These are phyloP conservation scores for Neonectria punicea DNA, from an alignment of 2,329 filamentous ascomycete species.

Conservation along the genomic window DNA sequence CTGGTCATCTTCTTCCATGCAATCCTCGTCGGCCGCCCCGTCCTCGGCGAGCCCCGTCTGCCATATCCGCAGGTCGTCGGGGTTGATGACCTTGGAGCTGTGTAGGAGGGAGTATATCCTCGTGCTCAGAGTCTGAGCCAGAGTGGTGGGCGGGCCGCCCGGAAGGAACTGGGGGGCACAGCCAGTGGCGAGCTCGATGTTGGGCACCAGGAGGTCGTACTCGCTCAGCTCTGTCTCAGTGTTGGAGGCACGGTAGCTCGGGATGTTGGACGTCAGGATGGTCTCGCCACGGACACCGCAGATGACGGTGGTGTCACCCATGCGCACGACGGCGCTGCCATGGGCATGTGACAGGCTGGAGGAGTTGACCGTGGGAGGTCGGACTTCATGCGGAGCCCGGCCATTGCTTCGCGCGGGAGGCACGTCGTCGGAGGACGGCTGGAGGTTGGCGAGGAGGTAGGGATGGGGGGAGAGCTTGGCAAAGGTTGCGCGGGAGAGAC, in stretches of 20 bases:
- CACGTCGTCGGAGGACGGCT: slow-evolving; percentile 61
- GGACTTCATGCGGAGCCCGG: slow-evolving; percentile 75
- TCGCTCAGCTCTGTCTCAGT: slow-evolving; percentile 62
- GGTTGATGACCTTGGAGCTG: slow-evolving; percentile 72
- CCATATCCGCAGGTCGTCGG: slow-evolving; percentile 78
- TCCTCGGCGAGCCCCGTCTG: slow-evolving; percentile 64
- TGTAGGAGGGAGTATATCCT: slow-evolving; percentile 82
- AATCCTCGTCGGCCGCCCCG: slow-evolving; percentile 57
- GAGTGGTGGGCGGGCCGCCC: slow-evolving; percentile 79
- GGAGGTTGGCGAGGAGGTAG: slow-evolving; percentile 89
- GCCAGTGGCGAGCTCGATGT: slow-evolving; percentile 91
- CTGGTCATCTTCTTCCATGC: slow-evolving; percentile 51
- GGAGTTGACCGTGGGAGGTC: slow-evolving; percentile 80
- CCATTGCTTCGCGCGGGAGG: slow-evolving; percentile 81
- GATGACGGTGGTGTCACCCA: slow-evolving; percentile 93
- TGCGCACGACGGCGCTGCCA: slow-evolving; percentile 87
- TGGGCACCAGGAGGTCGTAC: slow-evolving; percentile 86
- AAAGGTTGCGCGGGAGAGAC: slow-evolving; percentile 75
- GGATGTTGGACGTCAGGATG: slow-evolving; percentile 78
- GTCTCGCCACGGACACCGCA: slow-evolving; percentile 92
- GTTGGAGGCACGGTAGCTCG: slow-evolving; percentile 66
- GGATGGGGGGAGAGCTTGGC: slow-evolving; percentile 89
- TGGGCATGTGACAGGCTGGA: slow-evolving; percentile 89
- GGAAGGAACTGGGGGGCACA: slow-evolving; percentile 88
- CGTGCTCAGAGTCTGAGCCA: slow-evolving; percentile 88